Evolutionary conservation across 2,329 filamentous ascomycete genomes (phyloP), one percentile per base, ranked within the genome.

Genomic region (Tolypocladium nubicola): DNA sequence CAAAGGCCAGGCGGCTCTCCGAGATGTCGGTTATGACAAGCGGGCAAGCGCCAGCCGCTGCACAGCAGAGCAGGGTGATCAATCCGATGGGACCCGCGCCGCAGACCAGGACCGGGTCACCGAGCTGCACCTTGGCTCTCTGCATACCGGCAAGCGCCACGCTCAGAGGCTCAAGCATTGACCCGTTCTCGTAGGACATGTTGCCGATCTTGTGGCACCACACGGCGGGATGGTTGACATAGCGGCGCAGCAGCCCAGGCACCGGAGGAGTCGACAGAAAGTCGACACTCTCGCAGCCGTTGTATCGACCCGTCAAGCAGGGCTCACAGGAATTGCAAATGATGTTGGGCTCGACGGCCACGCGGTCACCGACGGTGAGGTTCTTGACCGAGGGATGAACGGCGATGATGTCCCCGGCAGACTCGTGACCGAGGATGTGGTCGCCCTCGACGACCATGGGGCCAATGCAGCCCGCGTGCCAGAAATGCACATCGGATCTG

Each of bases 201-300:
- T 89, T 78, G 53, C 89, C 90, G 65, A 97, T 94, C 79, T 96
- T 96, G 79, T 97, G 90, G 76, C 93, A 97, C 91, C 92, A 97
- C 54, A 88, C 80, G 23, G 92, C 91, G 3, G 90, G 92, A 77
- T 97, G 93, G 77, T 93, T 96, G 75, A 97, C 89, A 72, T 97
- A 97, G 71, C 93, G 85, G 64, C 93, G 84, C 65, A 97, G 80
- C 61, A 97, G 81, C 40, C 93, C 94, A 10, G 89, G 82, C 37
- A 96, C 85, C 14, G 94, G 93, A 10, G 94, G 93, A 4, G 94
- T 97, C 54, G 90, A 95, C 55, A 95, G 80, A 78, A 97, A 97
- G 56, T 82, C 77, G 62, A 97, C 90, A 55, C 79, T 81, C 66
- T 92, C 88, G 77, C 93, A 97, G 60, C 92, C 93, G 71, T 97